Evolutionary conservation across 257 asterid species (phyloP).

Genomic region (Solanum etuberosum): DNA sequence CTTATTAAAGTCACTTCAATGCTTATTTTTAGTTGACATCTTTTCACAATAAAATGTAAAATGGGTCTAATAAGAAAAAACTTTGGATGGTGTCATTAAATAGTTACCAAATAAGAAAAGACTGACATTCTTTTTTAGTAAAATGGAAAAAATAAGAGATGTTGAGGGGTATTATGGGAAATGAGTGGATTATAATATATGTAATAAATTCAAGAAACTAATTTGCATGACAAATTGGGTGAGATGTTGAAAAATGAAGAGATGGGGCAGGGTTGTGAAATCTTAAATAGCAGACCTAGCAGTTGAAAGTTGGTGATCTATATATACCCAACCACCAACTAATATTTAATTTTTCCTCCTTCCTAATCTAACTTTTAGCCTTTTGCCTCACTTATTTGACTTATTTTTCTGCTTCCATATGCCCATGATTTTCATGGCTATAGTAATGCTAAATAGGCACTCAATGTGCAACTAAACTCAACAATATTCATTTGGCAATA

Average conservation of each 20-base stretch:
- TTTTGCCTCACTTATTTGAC: neutral
- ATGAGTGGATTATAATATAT: neutral
- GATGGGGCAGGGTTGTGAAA: neutral
- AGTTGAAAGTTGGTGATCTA: constrained; percentile 74
- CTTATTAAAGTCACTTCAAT: too few relatives aligned
- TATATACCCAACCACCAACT: constrained; percentile 43
- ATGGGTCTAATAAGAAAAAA: too few relatives aligned
- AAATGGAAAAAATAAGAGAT: neutral
- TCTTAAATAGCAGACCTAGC: constrained; percentile 35
- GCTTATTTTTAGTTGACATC: neutral
- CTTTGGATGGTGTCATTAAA: too few relatives aligned
- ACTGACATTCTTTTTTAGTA: too few relatives aligned
- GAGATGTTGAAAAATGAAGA: constrained; percentile 13
- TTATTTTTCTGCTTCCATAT: neutral
- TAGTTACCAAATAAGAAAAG: too few relatives aligned
- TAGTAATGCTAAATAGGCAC: neutral
- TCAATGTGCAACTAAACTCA: neutral
- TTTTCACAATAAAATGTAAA: too few relatives aligned
- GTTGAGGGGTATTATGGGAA: constrained; percentile 5
- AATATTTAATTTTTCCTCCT: constrained; percentile 21
- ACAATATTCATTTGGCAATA: constrained; percentile 10
- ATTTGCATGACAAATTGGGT: constrained; percentile 49
- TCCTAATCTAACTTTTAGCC: constrained; percentile 2
- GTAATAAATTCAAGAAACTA: constrained; percentile 20
- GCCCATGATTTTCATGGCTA: neutral